phyloP scores from a whole-genome alignment of 176 grass and related monocot species.

The Tuctoria greenei region DNA sequence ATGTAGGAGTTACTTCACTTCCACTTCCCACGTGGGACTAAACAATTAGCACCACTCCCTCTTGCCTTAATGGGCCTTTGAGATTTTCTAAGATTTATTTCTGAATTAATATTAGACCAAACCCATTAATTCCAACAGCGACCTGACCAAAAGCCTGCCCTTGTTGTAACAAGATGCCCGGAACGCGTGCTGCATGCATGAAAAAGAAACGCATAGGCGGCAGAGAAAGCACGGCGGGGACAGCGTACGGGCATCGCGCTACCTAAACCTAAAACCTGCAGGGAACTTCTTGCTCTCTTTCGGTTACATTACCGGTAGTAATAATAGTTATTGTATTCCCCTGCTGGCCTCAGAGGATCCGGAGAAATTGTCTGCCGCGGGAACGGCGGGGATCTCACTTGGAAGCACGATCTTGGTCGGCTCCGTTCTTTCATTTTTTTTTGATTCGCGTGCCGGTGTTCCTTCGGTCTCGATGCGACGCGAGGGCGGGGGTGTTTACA shows the following conservation, averaged over 20 bases:
- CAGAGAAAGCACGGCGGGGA: neutral
- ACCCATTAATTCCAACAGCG: too few relatives aligned
- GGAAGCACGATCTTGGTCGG: slow-evolving; percentile 48
- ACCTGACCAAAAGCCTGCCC: slow-evolving; percentile 12
- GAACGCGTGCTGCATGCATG: neutral
- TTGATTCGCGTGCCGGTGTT: slow-evolving; percentile 30
- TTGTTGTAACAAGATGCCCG: neutral
- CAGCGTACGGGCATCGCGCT: slow-evolving; percentile 39
- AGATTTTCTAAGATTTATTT: too few relatives aligned
- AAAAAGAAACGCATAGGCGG: neutral
- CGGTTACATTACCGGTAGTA: neutral
- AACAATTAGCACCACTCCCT: too few relatives aligned
- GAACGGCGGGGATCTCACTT: neutral
- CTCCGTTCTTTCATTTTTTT: slow-evolving; percentile 8
- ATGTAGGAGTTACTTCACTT: too few relatives aligned
- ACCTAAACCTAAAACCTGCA: slow-evolving; percentile 6
- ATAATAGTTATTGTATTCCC: neutral
- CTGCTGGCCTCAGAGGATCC: neutral
- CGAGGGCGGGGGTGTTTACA: neutral
- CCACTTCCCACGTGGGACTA: too few relatives aligned
- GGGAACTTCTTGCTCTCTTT: slow-evolving; percentile 19
- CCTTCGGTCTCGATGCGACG: neutral
- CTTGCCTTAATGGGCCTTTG: too few relatives aligned
- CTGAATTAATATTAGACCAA: too few relatives aligned
- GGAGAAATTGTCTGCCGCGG: neutral